These are phyloP conservation scores for Lecanicillium sp. DNA, from an alignment of 2,329 filamentous ascomycete genomes.

Conservation along the genomic window DNA sequence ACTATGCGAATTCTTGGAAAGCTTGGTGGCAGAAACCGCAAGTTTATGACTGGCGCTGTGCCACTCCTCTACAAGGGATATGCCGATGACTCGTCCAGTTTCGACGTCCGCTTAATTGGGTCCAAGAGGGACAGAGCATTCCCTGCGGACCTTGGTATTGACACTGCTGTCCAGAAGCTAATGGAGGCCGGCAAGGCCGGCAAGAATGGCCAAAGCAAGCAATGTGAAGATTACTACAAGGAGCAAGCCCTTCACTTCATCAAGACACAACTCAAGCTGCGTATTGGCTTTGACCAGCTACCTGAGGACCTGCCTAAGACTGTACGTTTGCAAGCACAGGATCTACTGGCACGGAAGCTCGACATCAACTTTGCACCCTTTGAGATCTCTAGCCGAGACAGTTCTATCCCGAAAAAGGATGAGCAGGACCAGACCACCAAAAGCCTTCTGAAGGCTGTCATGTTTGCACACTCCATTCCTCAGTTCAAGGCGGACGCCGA, in stretches of 20 bases:
- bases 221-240: conserved; percentile 78
- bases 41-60: conserved; percentile 86
- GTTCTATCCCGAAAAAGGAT: conserved; percentile 79
- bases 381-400: conserved; percentile 67
- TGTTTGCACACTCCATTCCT: conserved; percentile 75
- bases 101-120: conserved; percentile 82
- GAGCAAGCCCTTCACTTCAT: conserved; percentile 85
- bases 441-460: conserved; percentile 79
- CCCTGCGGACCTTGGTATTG: conserved; percentile 76
- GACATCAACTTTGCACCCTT: conserved; percentile 64
- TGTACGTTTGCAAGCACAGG: conserved; percentile 81
- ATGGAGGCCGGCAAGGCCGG: conserved; percentile 65
- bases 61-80: conserved; percentile 77
- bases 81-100: conserved; percentile 78
- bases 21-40: conserved; percentile 87
- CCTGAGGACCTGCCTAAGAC: conserved; percentile 83
- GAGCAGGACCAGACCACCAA: conserved; percentile 76
- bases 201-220: conserved; percentile 46
- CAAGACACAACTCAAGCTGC: conserved; percentile 80
- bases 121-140: conserved; percentile 85
- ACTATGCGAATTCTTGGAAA: conserved; percentile 97
- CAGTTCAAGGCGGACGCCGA: conserved; percentile 72
- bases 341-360: conserved; percentile 64
- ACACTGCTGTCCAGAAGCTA: conserved; percentile 80
- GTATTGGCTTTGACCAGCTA: conserved; percentile 78